Evolutionary conservation across 1,139 yeast genomes (phyloP).

Genomic region (Pichia sp.): DNA sequence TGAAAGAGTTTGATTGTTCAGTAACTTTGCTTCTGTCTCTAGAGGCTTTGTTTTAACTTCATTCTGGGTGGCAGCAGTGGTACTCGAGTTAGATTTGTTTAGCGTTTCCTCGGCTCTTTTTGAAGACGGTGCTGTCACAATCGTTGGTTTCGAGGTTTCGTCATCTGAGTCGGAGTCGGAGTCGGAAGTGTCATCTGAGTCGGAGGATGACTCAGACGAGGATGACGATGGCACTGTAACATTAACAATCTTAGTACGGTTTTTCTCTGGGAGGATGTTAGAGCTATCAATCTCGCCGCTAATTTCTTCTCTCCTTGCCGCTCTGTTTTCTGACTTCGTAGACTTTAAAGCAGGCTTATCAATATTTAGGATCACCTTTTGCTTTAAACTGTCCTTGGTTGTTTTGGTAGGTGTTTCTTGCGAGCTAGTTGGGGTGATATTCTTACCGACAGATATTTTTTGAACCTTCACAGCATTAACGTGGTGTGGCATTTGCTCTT

Average conservation of each 20-base stretch:
- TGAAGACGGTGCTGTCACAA: constrained; percentile 31
- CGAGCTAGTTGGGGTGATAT: not conserved
- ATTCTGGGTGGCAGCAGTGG: not conserved
- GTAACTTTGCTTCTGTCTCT: not conserved
- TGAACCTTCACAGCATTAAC: constrained; percentile 8
- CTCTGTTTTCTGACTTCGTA: constrained; percentile 5
- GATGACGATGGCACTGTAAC: not conserved
- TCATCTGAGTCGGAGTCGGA: constrained; percentile 7
- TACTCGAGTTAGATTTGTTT: not conserved
- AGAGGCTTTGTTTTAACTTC: not conserved
- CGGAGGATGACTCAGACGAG: constrained; percentile 2
- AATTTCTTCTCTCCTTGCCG: constrained; percentile 13
- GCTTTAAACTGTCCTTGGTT: not conserved
- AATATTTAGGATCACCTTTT: not conserved
- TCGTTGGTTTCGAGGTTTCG: constrained; percentile 18
- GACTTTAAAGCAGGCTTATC: no score
- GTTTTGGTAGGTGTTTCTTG: not conserved
- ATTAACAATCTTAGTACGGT: not conserved
- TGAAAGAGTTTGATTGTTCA: not conserved
- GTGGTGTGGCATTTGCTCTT: constrained; percentile 3
- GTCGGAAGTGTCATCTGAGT: not conserved
- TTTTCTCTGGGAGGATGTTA: constrained; percentile 13
- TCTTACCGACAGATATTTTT: constrained; percentile 1
- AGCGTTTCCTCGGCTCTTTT: not conserved
- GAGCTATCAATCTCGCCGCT: constrained; percentile 15